phyloP scores from a whole-genome alignment of 1,139 yeast species.

The Groenewaldozyma sp. region DNA sequence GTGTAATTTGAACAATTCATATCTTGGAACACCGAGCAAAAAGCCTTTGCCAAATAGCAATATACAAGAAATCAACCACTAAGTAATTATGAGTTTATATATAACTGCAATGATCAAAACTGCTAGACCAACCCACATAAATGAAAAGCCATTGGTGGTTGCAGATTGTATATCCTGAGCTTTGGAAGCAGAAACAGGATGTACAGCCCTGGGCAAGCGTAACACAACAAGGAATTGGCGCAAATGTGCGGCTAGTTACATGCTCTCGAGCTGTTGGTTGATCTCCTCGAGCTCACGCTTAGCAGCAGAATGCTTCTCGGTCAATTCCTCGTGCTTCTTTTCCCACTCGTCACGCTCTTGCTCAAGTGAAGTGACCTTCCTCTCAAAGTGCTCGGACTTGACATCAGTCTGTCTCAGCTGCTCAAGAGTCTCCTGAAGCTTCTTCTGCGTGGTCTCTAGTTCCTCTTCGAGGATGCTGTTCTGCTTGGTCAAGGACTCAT shows the following conservation, averaged over 20 bases:
- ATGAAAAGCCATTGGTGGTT: not conserved
- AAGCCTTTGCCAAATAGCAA: too few species aligned
- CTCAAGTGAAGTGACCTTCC: constrained; percentile 88
- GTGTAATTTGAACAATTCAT: too few species aligned
- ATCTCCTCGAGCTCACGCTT: constrained; percentile 91
- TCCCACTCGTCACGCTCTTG: constrained; percentile 89
- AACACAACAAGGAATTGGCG: not conserved
- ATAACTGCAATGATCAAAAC: too few species aligned
- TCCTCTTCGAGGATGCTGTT: constrained; percentile 89
- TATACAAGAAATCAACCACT: too few species aligned
- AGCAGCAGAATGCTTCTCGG: constrained; percentile 70
- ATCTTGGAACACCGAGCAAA: too few species aligned
- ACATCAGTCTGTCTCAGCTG: constrained; percentile 93
- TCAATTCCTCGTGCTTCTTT: constrained; percentile 81
- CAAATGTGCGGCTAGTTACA: constrained; percentile 41
- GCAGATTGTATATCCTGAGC: not conserved
- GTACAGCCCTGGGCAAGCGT: not conserved
- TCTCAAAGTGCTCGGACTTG: constrained; percentile 94
- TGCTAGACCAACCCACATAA: too few species aligned
- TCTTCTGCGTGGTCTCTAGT: constrained; percentile 84
- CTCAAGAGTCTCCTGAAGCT: constrained; percentile 87
- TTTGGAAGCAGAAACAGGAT: not conserved
- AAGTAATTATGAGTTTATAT: too few species aligned
- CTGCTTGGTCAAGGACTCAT: constrained; percentile 88
- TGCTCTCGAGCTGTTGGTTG: constrained; percentile 84